These are phyloP conservation scores for Auriscalpium vulgare DNA, from an alignment of 768 basidiomycete species.

Conservation along the genomic window DNA sequence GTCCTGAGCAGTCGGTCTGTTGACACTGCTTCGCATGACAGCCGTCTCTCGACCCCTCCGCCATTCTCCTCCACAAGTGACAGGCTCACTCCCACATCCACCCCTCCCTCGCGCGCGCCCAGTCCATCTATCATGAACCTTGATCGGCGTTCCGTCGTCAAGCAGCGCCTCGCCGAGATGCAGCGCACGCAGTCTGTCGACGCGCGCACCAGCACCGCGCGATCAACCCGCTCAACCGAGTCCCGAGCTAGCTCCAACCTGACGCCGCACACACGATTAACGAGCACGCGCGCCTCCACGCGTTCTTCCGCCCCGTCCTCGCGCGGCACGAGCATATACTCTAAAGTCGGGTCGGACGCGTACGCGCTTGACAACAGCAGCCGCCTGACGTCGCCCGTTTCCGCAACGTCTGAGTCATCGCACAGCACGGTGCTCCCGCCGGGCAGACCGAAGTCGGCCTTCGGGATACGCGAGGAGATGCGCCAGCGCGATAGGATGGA, in stretches of 20 bases:
- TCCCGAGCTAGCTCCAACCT: neutral
- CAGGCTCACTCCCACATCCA: conserved; percentile 15
- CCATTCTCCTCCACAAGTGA: conserved; percentile 1
- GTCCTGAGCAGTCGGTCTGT: neutral
- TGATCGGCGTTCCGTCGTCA: conserved; percentile 54
- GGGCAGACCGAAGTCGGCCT: conserved; percentile 12
- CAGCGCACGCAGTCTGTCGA: conserved; percentile 21
- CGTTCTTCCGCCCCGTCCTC: neutral
- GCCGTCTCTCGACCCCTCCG: conserved; percentile 13
- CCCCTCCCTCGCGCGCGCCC: conserved; percentile 24
- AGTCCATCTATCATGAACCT: conserved; percentile 61
- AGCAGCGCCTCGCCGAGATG: conserved; percentile 57
- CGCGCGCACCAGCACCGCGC: no score
- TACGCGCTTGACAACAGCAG: neutral
- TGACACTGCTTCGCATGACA: neutral
- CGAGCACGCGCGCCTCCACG: neutral
- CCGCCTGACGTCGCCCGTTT: conserved; percentile 9
- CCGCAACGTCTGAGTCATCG: conserved; percentile 1
- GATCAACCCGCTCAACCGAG: no score
- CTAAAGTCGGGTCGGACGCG: neutral
- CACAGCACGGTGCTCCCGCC: neutral
- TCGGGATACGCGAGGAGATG: conserved; percentile 15
- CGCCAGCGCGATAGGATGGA: neutral
- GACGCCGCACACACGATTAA: neutral
- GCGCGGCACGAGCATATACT: neutral